These are phyloP conservation scores for Xylariaceae sp. DNA, from an alignment of 2,329 filamentous ascomycete genomes.

Conservation along the genomic window DNA sequence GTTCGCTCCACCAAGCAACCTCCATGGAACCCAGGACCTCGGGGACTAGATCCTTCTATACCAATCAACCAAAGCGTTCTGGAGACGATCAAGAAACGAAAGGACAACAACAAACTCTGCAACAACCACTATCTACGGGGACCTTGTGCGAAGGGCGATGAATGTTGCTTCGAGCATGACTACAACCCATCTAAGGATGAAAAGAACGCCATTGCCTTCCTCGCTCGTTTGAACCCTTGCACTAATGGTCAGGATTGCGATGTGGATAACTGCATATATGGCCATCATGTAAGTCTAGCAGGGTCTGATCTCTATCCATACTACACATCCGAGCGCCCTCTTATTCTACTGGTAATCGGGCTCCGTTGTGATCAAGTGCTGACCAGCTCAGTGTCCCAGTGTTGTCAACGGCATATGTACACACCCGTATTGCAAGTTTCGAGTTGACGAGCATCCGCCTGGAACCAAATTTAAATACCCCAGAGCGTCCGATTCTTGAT, in stretches of 20 bases:
- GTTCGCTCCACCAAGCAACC: conserved; percentile 34
- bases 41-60: conserved; percentile 58
- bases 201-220: conserved; percentile 56
- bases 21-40: conserved; percentile 56
- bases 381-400: conserved; percentile 52
- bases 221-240: conserved; percentile 62
- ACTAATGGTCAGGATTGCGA: conserved; percentile 60
- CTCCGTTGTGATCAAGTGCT: conserved; percentile 28
- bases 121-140: conserved; percentile 65
- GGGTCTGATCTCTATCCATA: background rate
- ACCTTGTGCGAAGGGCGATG: conserved; percentile 56
- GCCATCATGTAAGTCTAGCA: conserved; percentile 56
- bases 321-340: background rate
- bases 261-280: conserved; percentile 62
- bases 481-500: conserved; percentile 2
- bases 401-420: conserved; percentile 54
- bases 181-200: conserved; percentile 58
- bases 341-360: background rate
- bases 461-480: conserved; percentile 51
- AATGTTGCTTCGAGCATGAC: conserved; percentile 60
- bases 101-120: conserved; percentile 59
- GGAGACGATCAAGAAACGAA: conserved; percentile 59
- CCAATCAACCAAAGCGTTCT: conserved; percentile 48
- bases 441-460: conserved; percentile 56
- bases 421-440: conserved; percentile 60